Conservation (phyloP, 148 eudicot genomes). For the Chenopodium berlandieri region DNA sequence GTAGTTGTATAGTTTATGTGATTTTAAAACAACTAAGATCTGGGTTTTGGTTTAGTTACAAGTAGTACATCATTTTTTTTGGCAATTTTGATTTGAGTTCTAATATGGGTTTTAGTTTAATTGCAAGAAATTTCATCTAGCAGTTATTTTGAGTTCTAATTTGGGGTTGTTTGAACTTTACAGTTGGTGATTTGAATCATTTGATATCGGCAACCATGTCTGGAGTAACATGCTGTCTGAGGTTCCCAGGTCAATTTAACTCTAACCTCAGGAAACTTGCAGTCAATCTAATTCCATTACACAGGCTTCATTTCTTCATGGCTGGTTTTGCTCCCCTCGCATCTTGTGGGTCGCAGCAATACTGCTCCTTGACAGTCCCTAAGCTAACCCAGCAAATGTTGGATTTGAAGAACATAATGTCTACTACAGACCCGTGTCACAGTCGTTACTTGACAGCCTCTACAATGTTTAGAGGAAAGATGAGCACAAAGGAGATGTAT, state of each 20-base stretch:
- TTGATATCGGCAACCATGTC: conserved; percentile 78
- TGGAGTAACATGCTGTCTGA: conserved; percentile 67
- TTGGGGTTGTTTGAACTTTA: not conserved
- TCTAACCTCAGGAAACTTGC: conserved; percentile 72
- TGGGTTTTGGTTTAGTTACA: too few relatives aligned
- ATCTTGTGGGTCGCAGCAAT: conserved; percentile 66
- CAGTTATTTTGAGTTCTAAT: not conserved
- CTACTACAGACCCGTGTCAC: conserved; percentile 79
- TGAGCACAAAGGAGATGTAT: conserved; percentile 48
- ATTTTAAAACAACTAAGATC: too few relatives aligned
- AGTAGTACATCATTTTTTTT: too few relatives aligned
- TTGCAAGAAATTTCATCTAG: too few relatives aligned
- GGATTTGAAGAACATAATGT: conserved; percentile 81
- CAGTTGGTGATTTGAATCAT: conserved; percentile 75
- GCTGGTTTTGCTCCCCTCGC: conserved; percentile 76
- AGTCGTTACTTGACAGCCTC: conserved; percentile 80
- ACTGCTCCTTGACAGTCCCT: conserved; percentile 57
- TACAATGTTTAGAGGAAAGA: conserved; percentile 77
- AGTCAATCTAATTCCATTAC: conserved; percentile 69
- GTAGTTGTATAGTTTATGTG: too few relatives aligned
- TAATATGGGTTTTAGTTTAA: too few relatives aligned
- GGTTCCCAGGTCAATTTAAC: conserved; percentile 72
- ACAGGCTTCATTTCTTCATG: conserved; percentile 81
- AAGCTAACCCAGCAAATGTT: conserved; percentile 84
- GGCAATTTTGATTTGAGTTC: too few relatives aligned